Evolutionary conservation across 352 stramenopile genomes (phyloP), one percentile per base, ranked within the genome.

Genomic region (Phytopythium boreale): DNA sequence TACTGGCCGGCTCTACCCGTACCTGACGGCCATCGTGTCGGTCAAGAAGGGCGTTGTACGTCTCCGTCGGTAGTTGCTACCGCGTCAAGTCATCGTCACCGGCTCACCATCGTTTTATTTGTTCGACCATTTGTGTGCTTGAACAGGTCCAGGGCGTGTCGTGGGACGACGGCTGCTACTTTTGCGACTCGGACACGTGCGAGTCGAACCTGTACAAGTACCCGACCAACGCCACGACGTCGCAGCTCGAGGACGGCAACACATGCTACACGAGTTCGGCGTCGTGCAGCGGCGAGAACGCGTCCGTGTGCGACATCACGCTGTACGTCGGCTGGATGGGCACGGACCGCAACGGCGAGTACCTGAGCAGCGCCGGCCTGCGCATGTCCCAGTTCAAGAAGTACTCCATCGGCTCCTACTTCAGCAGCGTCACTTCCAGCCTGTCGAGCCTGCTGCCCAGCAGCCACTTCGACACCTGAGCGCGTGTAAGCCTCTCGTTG

Each of bases 381-480:
- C 85, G 85, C 19, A 89, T 92, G 72, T 93, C 85, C 44, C 83
- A 93, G 70, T 93, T 93, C 64, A 76, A 84, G 53, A 89, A 90
- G 62, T 92, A 91, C 69, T 93, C 85, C n/a, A 84, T 92, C 62
- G 76, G 71, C 58, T 88, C 80, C 52, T 91, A 89, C 66, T 84
- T 91, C 63, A 84, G 79, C 49, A 88, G 81, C 52, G 68, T 93
- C 41, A 69, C 70, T 27, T 80, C 59, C 37, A 87, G 76, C 56
- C 82, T 90, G 58, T 82, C 69, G 31, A 73, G 68, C 9, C 49
- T 90, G 0, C 37, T 83, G 37, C 76, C 82, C 0, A 80, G 65
- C 17, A 87, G 76, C 64, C 77, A 74, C 36, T 81, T 79, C 43
- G 75, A 88, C 50, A 24, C 50, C n/a, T 56, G 15, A 56, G 29